Evolutionary conservation across 768 basidiomycete genomes (phyloP), one percentile per base, ranked within the genome.

Genomic region (Tremella mesenterica): DNA sequence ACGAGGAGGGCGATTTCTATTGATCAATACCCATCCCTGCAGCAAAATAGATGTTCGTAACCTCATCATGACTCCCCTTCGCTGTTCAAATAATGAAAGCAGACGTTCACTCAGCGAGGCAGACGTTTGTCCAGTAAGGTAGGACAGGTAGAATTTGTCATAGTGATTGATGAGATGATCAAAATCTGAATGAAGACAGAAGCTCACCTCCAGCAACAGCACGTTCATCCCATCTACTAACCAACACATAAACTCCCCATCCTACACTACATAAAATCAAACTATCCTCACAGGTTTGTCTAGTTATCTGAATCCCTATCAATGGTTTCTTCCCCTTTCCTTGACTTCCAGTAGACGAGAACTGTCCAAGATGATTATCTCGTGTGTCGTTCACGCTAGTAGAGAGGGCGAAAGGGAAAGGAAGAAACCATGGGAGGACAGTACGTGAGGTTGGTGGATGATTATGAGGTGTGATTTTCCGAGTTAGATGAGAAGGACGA

Each of bases 151-250:
- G n/a, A n/a, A n/a, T n/a, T n/a, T n/a, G n/a, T n/a, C n/a, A n/a
- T n/a, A n/a, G n/a, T n/a, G n/a, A n/a, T n/a, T n/a, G n/a, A n/a
- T n/a, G n/a, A n/a, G n/a, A n/a, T n/a, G n/a, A n/a, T n/a, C 16
- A 31, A 10, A 34, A n/a, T 31, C 6, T 43, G 2, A 6, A 29
- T 39, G 26, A 9, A 18, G 23, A 1, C 9, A 13, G 26, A 23
- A 20, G n/a, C 64, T 56, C 55, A 64, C 63, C 58, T 43, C 64
- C 70, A 20, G 65, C 69, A 12, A 66, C 26, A 18, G 69, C 66
- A 18, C 52, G 49, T 38, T 66, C 70, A 8, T 59, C 57, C 68
- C 61, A 63, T 44, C 51, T 14, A 25, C 14, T 34, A 1, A 54
- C 64, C 8, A 72, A 48, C 23, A 54, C 61, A 48, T 52, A 58